These are phyloP conservation scores for Clavispora santaluciae DNA, from an alignment of 805 yeast genomes.

Conservation along the genomic window DNA sequence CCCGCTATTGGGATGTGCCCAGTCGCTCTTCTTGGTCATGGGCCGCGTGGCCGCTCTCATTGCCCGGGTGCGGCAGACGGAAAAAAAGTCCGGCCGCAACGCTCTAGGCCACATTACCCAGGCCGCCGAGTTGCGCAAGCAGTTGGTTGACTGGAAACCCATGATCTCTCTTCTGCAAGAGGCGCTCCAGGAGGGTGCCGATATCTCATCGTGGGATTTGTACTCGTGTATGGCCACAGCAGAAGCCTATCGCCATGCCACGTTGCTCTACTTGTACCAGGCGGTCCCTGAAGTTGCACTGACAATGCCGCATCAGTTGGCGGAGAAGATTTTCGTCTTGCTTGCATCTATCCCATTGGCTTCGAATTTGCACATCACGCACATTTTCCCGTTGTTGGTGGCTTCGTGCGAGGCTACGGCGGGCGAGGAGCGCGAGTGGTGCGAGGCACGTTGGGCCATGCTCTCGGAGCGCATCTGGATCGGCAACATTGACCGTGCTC, in stretches of 20 bases:
- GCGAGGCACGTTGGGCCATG: constrained; percentile 51
- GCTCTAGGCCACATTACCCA: constrained; percentile 45
- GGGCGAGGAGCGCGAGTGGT: constrained; percentile 60
- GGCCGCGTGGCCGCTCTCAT: constrained; percentile 59
- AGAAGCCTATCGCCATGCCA: constrained; percentile 60
- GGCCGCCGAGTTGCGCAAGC: constrained; percentile 52
- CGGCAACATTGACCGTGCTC: constrained; percentile 61
- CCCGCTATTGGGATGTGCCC: constrained; percentile 65
- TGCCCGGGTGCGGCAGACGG: constrained; percentile 34
- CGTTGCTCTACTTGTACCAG: constrained; percentile 58
- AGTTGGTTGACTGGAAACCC: constrained; percentile 56
- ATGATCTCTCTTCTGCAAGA: constrained; percentile 32
- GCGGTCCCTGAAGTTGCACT: constrained; percentile 69
- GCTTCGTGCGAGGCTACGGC: constrained; percentile 62
- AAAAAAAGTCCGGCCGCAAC: constrained; percentile 23
- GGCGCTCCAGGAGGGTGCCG: constrained; percentile 31
- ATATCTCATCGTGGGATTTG: constrained; percentile 42
- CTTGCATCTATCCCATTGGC: constrained; percentile 59
- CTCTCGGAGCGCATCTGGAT: constrained; percentile 54
- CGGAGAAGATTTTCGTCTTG: constrained; percentile 55
- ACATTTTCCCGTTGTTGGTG: constrained; percentile 60
- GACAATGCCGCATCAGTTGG: constrained; percentile 47
- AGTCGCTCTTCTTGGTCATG: constrained; percentile 57
- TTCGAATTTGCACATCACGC: constrained; percentile 53
- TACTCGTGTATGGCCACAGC: constrained; percentile 64